Evolutionary conservation across 148 eudicot genomes (phyloP).

Genomic region (Fallopia convolvulus): DNA sequence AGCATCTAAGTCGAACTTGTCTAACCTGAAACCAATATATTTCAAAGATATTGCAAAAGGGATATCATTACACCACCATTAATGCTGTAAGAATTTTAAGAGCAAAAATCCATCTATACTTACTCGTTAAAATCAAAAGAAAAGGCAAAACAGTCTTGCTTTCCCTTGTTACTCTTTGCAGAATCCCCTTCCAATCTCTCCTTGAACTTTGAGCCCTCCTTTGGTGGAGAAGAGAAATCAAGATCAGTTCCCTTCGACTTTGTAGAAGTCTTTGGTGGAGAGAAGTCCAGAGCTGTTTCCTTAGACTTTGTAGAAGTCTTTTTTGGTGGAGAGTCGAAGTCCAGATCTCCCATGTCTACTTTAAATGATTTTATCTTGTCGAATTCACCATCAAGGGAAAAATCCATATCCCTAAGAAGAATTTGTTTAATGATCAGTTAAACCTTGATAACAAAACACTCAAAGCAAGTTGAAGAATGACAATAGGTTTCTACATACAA

Average conservation of each 20-base stretch:
- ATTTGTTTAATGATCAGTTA: constrained; percentile 16
- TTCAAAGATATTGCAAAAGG: neutral
- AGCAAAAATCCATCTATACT: constrained; percentile 16
- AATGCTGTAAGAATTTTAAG: neutral
- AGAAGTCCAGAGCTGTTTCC: constrained; percentile 64
- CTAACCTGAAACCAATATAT: constrained; percentile 38
- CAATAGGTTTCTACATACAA: neutral
- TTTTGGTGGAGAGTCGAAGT: constrained; percentile 44
- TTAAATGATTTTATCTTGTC: constrained; percentile 75
- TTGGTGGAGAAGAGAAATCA: constrained; percentile 58
- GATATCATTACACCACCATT: neutral
- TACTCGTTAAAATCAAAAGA: constrained; percentile 72
- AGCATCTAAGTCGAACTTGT: constrained; percentile 43
- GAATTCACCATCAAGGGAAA: constrained; percentile 64
- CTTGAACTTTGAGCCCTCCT: constrained; percentile 41
- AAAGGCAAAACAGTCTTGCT: constrained; percentile 41
- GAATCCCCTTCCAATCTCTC: constrained; percentile 47
- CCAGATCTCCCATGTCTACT: constrained; percentile 66
- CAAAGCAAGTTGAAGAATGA: neutral
- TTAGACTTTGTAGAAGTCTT: constrained; percentile 31
- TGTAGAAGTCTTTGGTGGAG: constrained; percentile 45
- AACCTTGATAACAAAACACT: neutral
- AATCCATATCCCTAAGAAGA: constrained; percentile 72
- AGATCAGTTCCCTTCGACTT: constrained; percentile 41
- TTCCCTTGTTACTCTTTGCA: constrained; percentile 31